Percentiles rank a stretch among this genome's conserved stretches.
Evolutionary conservation across 2,329 filamentous ascomycete genomes (phyloP).

Genomic region (Cordyceps javanica): DNA sequence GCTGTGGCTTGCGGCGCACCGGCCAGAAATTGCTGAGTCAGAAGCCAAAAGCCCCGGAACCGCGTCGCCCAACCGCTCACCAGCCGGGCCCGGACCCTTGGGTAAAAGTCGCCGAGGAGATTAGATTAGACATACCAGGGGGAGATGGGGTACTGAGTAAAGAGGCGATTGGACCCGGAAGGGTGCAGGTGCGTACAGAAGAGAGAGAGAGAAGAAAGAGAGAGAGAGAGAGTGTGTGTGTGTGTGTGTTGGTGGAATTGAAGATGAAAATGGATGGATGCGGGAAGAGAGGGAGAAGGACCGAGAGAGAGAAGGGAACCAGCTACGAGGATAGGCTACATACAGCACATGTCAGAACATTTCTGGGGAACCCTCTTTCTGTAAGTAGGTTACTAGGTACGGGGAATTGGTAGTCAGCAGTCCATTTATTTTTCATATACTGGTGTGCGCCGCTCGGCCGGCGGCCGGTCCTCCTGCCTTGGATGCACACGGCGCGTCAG

Average conservation of each 20-base stretch:
- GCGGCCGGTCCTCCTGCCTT: background rate
- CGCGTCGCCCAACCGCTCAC: too few species aligned
- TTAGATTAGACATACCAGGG: background rate
- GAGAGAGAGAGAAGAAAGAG: background rate
- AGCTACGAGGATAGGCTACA: background rate
- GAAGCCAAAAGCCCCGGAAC: too few species aligned
- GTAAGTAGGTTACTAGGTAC: too few species aligned
- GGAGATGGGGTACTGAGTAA: background rate
- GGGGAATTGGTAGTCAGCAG: too few species aligned
- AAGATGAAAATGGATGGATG: background rate
- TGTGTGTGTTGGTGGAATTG: background rate
- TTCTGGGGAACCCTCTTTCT: background rate
- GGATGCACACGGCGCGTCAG: background rate
- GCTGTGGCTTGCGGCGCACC: background rate
- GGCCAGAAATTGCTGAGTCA: background rate
- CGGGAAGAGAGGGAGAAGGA: background rate
- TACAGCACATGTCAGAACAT: constrained; percentile 7
- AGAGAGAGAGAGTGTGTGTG: too few species aligned
- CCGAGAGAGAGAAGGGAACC: too few species aligned
- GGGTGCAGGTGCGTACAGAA: background rate
- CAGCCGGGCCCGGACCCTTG: too few species aligned
- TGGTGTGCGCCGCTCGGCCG: background rate
- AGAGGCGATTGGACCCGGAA: background rate
- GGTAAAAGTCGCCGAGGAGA: background rate
- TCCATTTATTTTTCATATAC: too few species aligned